Percentiles rank a stretch among this genome's conserved stretches.
These are phyloP conservation scores for Hemerocallis citrina DNA, from an alignment of 106 monocot species.

Conservation along the genomic window DNA sequence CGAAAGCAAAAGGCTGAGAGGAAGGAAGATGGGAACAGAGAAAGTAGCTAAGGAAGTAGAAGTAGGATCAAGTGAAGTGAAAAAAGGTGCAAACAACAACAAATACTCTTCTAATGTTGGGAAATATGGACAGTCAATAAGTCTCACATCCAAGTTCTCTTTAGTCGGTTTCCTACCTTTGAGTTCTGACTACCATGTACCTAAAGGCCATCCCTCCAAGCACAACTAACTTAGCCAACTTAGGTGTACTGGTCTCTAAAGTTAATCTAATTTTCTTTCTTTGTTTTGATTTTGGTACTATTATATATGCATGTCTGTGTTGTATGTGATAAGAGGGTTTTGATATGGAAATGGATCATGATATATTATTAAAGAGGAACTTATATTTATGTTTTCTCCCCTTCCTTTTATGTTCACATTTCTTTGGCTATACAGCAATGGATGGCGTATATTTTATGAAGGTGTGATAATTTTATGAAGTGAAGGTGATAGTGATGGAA, in stretches of 20 bases:
- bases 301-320: constrained; percentile 7
- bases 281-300: too few species aligned
- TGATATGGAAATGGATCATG: background rate
- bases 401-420: background rate
- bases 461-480: too few species aligned
- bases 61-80: background rate
- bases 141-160: background rate
- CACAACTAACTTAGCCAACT: constrained; percentile 7
- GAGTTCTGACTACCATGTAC: constrained; percentile 20
- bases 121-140: constrained; percentile 2
- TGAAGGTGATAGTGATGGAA: background rate
- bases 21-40: constrained; percentile 13
- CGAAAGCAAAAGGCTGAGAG: constrained; percentile 2
- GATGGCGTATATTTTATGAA: too few species aligned
- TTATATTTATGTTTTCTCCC: background rate
- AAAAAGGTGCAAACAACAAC: constrained; percentile 19
- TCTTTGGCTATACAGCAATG: background rate
- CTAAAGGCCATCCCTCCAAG: constrained; percentile 24
- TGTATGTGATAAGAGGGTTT: constrained; percentile 7
- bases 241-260: background rate
- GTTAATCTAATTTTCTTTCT: background rate
- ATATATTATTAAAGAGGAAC: background rate
- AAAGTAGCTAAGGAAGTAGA: background rate
- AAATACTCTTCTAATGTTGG: background rate
- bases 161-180: constrained; percentile 18